Conservation (phyloP, 2,329 filamentous ascomycete genomes). For the Penicillium sp. region DNA sequence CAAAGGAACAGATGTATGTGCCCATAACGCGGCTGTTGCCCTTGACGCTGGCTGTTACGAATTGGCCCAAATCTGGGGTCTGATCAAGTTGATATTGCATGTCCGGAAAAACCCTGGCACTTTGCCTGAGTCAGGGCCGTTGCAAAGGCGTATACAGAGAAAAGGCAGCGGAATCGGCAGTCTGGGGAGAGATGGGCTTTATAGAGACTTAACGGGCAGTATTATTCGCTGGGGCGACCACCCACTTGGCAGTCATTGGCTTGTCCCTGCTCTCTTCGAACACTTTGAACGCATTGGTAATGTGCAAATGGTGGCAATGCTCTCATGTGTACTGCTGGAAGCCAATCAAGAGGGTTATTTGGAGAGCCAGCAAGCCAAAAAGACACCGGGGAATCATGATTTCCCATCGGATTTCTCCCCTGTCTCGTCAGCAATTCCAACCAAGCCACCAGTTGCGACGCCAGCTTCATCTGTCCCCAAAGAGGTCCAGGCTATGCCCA, state of each 20-base stretch:
- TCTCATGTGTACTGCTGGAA: constrained; percentile 59
- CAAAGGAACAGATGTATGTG: constrained; percentile 74
- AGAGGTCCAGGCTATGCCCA: constrained; percentile 28
- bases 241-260: constrained; percentile 54
- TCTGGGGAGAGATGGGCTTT: constrained; percentile 27
- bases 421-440: constrained; percentile 39
- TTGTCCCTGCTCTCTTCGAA: constrained; percentile 57
- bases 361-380: constrained; percentile 24
- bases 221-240: constrained; percentile 57
- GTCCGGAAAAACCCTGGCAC: constrained; percentile 71
- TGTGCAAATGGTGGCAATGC: constrained; percentile 64
- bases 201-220: constrained; percentile 40
- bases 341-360: constrained; percentile 43
- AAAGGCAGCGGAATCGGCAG: constrained; percentile 38
- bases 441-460: constrained; percentile 43
- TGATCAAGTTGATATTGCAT: constrained; percentile 72
- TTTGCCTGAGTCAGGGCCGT: constrained; percentile 55
- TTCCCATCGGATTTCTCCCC: constrained; percentile 50
- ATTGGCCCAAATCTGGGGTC: constrained; percentile 77
- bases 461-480: constrained; percentile 35
- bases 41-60: constrained; percentile 67
- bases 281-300: constrained; percentile 61
- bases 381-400: constrained; percentile 43
- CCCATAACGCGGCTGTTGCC: constrained; percentile 77
- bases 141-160: constrained; percentile 51